These are phyloP conservation scores for Talaromyces sp. DNA, from an alignment of 2,329 filamentous ascomycete species.

Conservation along the genomic window DNA sequence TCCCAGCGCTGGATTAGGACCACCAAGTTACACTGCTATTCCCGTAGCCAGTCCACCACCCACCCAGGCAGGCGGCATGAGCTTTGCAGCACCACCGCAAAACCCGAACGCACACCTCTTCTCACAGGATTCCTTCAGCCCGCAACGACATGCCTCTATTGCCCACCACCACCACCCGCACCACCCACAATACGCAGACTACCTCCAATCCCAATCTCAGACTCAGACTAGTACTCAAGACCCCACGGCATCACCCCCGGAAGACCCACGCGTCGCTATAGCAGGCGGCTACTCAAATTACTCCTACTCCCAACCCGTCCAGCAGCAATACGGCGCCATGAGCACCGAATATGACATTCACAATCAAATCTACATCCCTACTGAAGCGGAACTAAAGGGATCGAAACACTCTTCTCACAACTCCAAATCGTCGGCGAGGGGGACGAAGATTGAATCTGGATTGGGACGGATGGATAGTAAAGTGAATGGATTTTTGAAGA, in stretches of 20 bases:
- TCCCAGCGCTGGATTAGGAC: conserved; percentile 29
- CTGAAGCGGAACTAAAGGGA: conserved; percentile 39
- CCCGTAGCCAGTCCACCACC: conserved; percentile 19
- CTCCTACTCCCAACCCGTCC: conserved; percentile 37
- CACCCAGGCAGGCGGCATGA: conserved; percentile 25
- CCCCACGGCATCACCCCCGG: not conserved
- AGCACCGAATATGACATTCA: conserved; percentile 43
- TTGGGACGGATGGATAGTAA: conserved; percentile 40
- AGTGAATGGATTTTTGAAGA: conserved; percentile 46
- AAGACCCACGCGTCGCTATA: conserved; percentile 22
- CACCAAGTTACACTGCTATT: conserved; percentile 30
- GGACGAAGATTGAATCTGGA: conserved; percentile 38
- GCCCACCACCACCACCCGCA: conserved; percentile 16
- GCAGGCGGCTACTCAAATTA: conserved; percentile 42
- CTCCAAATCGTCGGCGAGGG: conserved; percentile 30
- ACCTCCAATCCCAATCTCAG: conserved; percentile 22
- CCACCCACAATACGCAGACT: conserved; percentile 22
- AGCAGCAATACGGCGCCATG: conserved; percentile 20
- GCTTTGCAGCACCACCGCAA: conserved; percentile 32
- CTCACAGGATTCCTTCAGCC: conserved; percentile 27
- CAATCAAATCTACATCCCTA: conserved; percentile 46
- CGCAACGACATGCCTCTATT: conserved; percentile 11
- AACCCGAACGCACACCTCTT: conserved; percentile 37
- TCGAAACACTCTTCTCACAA: conserved; percentile 34
- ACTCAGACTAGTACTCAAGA: not conserved